Percentiles rank a stretch among this genome's conserved stretches.
These are phyloP conservation scores for Atalantia buxifolia DNA, from an alignment of 345 rosid genomes.

Conservation along the genomic window DNA sequence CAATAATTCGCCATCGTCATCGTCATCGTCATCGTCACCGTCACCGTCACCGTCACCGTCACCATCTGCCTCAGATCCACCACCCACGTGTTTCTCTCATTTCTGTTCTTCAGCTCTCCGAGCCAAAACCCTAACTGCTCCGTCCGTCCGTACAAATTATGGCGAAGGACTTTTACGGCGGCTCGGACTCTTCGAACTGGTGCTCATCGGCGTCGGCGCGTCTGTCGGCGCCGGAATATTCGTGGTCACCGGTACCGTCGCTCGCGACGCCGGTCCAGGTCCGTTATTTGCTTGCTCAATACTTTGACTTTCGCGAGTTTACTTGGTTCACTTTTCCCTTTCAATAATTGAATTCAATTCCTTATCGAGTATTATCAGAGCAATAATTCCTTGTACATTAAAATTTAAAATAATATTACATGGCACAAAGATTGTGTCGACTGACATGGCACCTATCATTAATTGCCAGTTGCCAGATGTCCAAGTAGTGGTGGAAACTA, in stretches of 20 bases:
- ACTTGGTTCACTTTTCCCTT: neutral
- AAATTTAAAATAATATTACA: too few species aligned
- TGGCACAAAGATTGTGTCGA: too few species aligned
- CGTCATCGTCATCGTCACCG: neutral
- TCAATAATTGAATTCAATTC: neutral
- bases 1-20: neutral
- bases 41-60: neutral
- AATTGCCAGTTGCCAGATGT: neutral
- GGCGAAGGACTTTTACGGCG: constrained; percentile 70
- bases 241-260: constrained; percentile 94
- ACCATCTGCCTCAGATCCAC: constrained; percentile 19
- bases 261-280: constrained; percentile 98
- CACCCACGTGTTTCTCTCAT: constrained; percentile 49
- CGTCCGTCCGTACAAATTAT: constrained; percentile 29
- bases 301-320: neutral
- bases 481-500: neutral
- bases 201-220: constrained; percentile 88
- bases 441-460: neutral
- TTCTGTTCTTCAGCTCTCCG: constrained; percentile 76
- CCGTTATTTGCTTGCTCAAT: constrained; percentile 9
- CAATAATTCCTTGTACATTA: neutral
- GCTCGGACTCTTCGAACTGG: constrained; percentile 77
- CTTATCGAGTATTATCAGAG: neutral
- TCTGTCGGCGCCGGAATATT: constrained; percentile 95
- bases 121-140: constrained; percentile 41